Evolutionary conservation across 768 basidiomycete genomes (phyloP).

Genomic region (Amanita subjunquillea): DNA sequence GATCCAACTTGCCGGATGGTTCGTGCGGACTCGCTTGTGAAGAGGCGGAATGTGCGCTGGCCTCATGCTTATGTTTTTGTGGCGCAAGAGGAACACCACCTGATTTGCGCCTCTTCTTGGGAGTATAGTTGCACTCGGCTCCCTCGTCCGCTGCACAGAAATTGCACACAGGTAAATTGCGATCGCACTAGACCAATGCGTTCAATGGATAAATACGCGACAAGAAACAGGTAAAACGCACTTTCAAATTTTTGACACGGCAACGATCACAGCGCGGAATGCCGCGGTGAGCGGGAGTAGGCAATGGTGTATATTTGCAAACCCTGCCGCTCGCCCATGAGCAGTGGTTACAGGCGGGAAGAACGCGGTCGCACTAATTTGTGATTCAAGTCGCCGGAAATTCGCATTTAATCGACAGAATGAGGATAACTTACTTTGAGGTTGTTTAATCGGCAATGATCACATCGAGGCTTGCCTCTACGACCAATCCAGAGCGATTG

Average conservation of each 20-base stretch:
- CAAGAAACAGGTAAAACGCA: slow-evolving; percentile 17
- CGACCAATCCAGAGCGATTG: slow-evolving; percentile 70
- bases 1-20: slow-evolving; percentile 5
- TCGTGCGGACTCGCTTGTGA: neutral
- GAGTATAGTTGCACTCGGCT: slow-evolving; percentile 59
- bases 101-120: slow-evolving; percentile 56
- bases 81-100: slow-evolving; percentile 17
- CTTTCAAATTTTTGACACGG: slow-evolving; percentile 57
- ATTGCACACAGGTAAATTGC: slow-evolving; percentile 63
- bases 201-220: neutral
- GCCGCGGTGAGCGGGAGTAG: slow-evolving; percentile 66
- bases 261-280: slow-evolving; percentile 69
- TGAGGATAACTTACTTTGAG: slow-evolving; percentile 42
- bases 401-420: neutral
- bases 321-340: slow-evolving; percentile 53
- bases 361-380: slow-evolving; percentile 55
- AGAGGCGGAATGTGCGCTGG: slow-evolving; percentile 2
- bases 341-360: slow-evolving; percentile 65
- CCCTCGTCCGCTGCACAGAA: slow-evolving; percentile 47
- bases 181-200: slow-evolving; percentile 43
- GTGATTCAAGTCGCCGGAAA: slow-evolving; percentile 7
- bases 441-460: slow-evolving; percentile 63
- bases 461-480: slow-evolving; percentile 66
- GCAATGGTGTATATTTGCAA: slow-evolving; percentile 64
- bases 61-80: slow-evolving; percentile 11